Evolutionary conservation across 2,329 filamentous ascomycete species (phyloP).

Genomic region (Fusarium xyrophilum): DNA sequence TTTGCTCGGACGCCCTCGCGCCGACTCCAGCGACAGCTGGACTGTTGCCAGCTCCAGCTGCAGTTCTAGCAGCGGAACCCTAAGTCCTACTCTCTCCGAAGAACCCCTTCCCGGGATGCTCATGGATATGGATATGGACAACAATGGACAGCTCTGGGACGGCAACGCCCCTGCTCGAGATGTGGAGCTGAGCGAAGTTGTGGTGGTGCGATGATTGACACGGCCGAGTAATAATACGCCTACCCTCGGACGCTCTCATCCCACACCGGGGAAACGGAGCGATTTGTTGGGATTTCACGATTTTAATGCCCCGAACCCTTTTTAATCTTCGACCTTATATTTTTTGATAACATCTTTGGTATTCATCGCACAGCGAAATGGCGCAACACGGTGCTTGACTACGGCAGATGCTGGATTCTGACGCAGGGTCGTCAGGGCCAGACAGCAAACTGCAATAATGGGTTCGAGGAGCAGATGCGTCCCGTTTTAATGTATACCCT

Average conservation of each 20-base stretch:
- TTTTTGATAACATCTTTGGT: constrained; percentile 47
- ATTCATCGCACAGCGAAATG: constrained; percentile 52
- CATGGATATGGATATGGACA: constrained; percentile 48
- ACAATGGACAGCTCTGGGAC: constrained; percentile 45
- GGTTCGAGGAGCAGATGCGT: constrained; percentile 29
- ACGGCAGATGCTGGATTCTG: constrained; percentile 38
- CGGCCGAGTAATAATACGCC: constrained; percentile 1
- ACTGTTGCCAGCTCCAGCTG: constrained; percentile 80
- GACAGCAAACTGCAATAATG: constrained; percentile 41
- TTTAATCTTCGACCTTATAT: constrained; percentile 45
- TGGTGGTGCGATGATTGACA: constrained; percentile 49
- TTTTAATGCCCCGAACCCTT: constrained; percentile 42
- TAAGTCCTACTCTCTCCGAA: constrained; percentile 58
- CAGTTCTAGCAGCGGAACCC: constrained; percentile 56
- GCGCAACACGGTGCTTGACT: constrained; percentile 47
- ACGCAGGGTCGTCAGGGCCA: constrained; percentile 41
- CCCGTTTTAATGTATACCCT: constrained; percentile 43
- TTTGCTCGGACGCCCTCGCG: constrained; percentile 52
- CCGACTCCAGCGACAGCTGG: constrained; percentile 81
- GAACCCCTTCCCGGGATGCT: constrained; percentile 48
- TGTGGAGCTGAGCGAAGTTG: constrained; percentile 56
- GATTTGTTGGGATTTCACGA: constrained; percentile 35
- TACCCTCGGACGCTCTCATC: constrained; percentile 20
- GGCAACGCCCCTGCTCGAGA: constrained; percentile 46
- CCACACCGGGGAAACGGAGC: constrained; percentile 17